These are phyloP conservation scores for Thuidium tamariscinum DNA, from an alignment of 225 moss, liverwort and hornwort genomes.

Conservation along the genomic window DNA sequence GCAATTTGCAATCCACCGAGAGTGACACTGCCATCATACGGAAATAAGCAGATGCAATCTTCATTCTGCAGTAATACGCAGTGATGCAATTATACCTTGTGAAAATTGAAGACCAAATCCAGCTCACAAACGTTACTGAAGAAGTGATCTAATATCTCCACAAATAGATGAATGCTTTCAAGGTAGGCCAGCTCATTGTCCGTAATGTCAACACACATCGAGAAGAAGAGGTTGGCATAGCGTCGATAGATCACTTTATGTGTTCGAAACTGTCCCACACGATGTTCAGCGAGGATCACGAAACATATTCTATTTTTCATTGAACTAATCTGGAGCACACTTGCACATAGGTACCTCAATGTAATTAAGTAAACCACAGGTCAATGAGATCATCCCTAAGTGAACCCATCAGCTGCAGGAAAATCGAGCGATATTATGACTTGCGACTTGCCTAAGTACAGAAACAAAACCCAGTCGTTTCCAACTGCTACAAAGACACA, in stretches of 20 bases:
- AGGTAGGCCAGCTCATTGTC: slow-evolving; percentile 99
- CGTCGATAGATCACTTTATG: slow-evolving; percentile 97
- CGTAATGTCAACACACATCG: slow-evolving; percentile 97
- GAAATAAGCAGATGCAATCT: not conserved
- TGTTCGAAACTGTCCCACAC: slow-evolving; percentile 74
- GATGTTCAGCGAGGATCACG: not conserved
- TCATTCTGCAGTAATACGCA: not conserved
- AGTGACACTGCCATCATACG: not conserved
- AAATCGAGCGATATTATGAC: not conserved
- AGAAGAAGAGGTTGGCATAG: slow-evolving; percentile 98
- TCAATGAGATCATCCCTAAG: not conserved
- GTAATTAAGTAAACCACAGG: not conserved
- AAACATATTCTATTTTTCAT: not conserved
- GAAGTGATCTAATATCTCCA: slow-evolving; percentile 98
- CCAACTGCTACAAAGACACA: not conserved
- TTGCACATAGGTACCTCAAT: not conserved
- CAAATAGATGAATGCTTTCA: slow-evolving; percentile 95
- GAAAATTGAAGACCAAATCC: slow-evolving; percentile 98
- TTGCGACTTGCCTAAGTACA: not conserved
- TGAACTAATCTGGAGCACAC: not conserved
- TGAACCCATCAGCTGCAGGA: not conserved
- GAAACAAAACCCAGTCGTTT: not conserved
- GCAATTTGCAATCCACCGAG: not conserved
- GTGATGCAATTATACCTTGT: slow-evolving; percentile 46
- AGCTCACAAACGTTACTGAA: slow-evolving; percentile 99